These are phyloP conservation scores for Takashimella koratensis DNA, from an alignment of 1,284 basidiomycete species.

Conservation along the genomic window DNA sequence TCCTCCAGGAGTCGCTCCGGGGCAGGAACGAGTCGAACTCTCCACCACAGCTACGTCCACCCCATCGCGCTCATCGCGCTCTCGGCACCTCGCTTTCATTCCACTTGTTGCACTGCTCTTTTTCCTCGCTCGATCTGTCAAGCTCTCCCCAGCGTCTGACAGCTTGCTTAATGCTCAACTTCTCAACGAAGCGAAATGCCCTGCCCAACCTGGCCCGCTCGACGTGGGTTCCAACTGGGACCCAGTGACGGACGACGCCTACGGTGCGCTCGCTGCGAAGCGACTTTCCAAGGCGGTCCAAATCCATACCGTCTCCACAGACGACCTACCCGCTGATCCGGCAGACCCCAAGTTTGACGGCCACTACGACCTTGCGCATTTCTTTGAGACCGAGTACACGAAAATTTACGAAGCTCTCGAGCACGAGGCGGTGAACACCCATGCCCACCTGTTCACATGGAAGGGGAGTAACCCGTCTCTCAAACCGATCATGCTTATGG, in stretches of 20 bases:
- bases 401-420: conserved; percentile 36
- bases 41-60: conserved; percentile 2
- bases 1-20: neutral
- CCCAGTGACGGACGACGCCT: conserved; percentile 31
- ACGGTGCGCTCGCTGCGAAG: conserved; percentile 33
- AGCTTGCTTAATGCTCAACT: neutral
- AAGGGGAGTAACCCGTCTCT: conserved; percentile 41
- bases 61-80: neutral
- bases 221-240: conserved; percentile 39
- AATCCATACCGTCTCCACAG: conserved; percentile 49
- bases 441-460: conserved; percentile 52
- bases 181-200: conserved; percentile 30
- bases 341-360: conserved; percentile 45
- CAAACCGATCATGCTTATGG: conserved; percentile 52
- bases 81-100: conserved; percentile 1
- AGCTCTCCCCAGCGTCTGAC: neutral
- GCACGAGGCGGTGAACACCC: conserved; percentile 49
- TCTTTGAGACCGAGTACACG: conserved; percentile 48
- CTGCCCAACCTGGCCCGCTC: conserved; percentile 31
- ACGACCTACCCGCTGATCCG: conserved; percentile 40
- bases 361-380: conserved; percentile 44
- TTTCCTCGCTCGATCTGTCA: conserved; percentile 6
- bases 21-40: neutral
- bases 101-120: conserved; percentile 9
- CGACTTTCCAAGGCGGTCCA: conserved; percentile 45